Evolutionary conservation across 345 rosid species (phyloP).

Genomic region (Dimocarpus longan): DNA sequence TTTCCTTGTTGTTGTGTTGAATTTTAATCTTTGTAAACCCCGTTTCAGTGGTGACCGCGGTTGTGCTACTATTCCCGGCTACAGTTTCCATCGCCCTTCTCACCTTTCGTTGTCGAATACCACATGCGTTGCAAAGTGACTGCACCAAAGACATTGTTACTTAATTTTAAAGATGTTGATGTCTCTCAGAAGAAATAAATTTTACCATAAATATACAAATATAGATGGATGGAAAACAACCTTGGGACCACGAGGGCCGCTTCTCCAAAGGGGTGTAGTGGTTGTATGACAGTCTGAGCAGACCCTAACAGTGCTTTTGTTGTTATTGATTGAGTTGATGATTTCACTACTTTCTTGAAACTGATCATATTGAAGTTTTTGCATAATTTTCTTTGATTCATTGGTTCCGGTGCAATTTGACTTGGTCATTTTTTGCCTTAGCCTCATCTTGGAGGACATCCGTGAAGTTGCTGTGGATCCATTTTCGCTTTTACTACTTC

Average conservation of each 20-base stretch:
- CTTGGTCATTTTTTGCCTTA: constrained; percentile 42
- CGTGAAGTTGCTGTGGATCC: constrained; percentile 28
- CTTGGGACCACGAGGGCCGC: constrained; percentile 74
- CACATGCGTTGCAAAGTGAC: constrained; percentile 96
- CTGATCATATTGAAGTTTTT: constrained; percentile 26
- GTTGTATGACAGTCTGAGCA: constrained; percentile 67
- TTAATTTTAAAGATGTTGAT: too few relatives aligned
- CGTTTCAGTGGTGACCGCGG: constrained; percentile 14
- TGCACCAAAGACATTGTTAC: constrained; percentile 25
- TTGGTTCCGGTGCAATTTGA: constrained; percentile 13
- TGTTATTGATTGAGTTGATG: constrained; percentile 8
- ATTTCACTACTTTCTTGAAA: constrained; percentile 3
- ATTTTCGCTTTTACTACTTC: not conserved
- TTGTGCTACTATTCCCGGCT: constrained; percentile 34
- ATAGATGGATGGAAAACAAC: constrained; percentile 13
- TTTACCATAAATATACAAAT: too few relatives aligned
- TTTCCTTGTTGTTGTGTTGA: constrained; percentile 41
- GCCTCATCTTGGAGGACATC: constrained; percentile 53
- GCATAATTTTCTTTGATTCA: constrained; percentile 5
- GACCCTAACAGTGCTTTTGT: constrained; percentile 32
- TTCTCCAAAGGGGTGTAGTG: constrained; percentile 75
- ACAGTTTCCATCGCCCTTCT: constrained; percentile 70
- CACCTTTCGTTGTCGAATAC: constrained; percentile 90
- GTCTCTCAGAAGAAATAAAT: not conserved
- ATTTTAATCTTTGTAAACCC: constrained; percentile 33